Evolutionary conservation across 2,329 filamentous ascomycete genomes (phyloP).

Genomic region (Orbilia brochopaga): DNA sequence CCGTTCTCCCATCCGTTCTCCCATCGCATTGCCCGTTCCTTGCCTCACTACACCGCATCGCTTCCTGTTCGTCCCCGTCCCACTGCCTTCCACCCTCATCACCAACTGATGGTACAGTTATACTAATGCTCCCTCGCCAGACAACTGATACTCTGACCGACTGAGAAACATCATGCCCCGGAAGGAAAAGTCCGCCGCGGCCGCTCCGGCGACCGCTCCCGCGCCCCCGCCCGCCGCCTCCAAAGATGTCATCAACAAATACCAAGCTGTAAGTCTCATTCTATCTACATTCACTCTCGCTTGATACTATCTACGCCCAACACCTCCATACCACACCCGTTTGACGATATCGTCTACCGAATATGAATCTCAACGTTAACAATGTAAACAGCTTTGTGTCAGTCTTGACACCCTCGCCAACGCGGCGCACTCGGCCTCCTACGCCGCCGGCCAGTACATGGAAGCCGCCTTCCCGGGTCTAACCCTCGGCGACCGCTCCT

Average conservation of each 20-base stretch:
- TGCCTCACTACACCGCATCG: no score
- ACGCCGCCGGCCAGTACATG: conserved; percentile 45
- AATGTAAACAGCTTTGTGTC: conserved; percentile 21
- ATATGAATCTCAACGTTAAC: background rate
- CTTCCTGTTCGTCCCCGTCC: background rate
- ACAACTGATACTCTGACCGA: no score
- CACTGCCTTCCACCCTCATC: background rate
- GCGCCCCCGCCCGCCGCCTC: conserved; percentile 8
- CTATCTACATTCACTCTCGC: background rate
- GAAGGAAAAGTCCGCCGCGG: conserved; percentile 40
- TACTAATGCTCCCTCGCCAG: no score
- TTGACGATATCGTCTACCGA: background rate
- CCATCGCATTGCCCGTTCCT: no score
- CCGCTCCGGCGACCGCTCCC: conserved; percentile 12
- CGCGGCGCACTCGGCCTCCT: conserved; percentile 34
- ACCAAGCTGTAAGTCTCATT: conserved; percentile 33
- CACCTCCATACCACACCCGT: background rate
- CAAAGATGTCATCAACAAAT: conserved; percentile 32
- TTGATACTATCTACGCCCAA: conserved; percentile 5
- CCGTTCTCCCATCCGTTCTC: no score
- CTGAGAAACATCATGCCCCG: conserved; percentile 31
- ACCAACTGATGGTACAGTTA: no score
- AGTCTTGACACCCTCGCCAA: conserved; percentile 43
- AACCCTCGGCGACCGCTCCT: conserved; percentile 16
- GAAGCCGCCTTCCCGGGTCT: conserved; percentile 33